phyloP scores from a whole-genome alignment of 805 yeast genomes.

The Alloascoidea africana region DNA sequence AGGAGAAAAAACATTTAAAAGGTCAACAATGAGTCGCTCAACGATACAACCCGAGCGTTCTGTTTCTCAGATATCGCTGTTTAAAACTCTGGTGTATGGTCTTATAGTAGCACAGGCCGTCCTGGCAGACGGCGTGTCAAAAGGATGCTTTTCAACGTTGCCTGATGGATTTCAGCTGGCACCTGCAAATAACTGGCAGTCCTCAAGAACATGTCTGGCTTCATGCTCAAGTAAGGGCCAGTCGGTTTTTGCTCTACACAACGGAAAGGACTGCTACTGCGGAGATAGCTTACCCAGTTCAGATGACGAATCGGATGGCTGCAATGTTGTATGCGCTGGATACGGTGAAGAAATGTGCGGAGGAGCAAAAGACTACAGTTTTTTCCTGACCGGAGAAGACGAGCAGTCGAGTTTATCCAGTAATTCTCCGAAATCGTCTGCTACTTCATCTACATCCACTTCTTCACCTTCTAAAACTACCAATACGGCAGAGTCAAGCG shows the following conservation, averaged over 20 bases:
- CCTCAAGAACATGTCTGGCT: not conserved
- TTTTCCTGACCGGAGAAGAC: not conserved
- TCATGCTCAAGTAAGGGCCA: not conserved
- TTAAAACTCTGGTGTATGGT: too few relatives aligned
- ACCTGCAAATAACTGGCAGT: not conserved
- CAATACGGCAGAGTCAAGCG: not conserved
- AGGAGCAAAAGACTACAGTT: not conserved
- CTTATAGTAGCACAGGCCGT: too few relatives aligned
- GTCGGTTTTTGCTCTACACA: not conserved
- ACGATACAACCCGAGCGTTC: too few relatives aligned
- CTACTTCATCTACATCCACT: not conserved
- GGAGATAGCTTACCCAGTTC: not conserved
- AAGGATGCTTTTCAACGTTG: not conserved
- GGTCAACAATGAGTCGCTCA: too few relatives aligned
- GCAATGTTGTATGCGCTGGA: not conserved
- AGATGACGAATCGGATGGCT: not conserved
- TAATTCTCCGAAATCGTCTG: not conserved
- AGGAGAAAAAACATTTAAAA: too few relatives aligned
- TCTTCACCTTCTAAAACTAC: not conserved
- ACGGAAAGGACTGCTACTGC: constrained; percentile 1
- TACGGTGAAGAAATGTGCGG: constrained; percentile 1
- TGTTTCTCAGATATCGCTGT: too few relatives aligned
- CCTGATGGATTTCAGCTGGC: not conserved
- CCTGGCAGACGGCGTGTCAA: not conserved
- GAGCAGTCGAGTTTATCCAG: not conserved